Evolutionary conservation across 2,329 filamentous ascomycete species (phyloP).

Genomic region (Xylaria sp.): DNA sequence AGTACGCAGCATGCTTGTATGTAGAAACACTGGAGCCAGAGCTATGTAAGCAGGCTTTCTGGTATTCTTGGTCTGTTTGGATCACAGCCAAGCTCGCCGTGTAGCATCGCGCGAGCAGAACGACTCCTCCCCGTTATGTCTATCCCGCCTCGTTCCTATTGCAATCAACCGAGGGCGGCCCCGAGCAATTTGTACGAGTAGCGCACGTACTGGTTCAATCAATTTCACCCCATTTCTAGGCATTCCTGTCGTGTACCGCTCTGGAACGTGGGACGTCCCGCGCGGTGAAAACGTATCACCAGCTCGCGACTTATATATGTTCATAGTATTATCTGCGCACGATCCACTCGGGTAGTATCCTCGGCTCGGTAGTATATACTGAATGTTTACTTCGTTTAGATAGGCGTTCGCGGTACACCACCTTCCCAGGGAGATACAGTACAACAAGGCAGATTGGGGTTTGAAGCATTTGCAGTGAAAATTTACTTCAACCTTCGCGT

Average conservation of each 20-base stretch:
- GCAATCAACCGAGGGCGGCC: neutral
- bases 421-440: too few species aligned
- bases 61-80: neutral
- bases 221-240: neutral
- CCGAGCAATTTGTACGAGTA: neutral
- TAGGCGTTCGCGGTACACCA: too few species aligned
- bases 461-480: neutral
- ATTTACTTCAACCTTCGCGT: conserved; percentile 13
- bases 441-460: neutral
- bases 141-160: neutral
- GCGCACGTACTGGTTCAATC: neutral
- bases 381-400: too few species aligned
- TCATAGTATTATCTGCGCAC: too few species aligned
- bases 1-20: neutral
- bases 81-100: conserved; percentile 16
- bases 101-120: neutral
- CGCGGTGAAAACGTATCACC: neutral
- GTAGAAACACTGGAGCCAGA: neutral
- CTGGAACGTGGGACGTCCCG: conserved; percentile 1
- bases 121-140: neutral
- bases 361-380: too few species aligned
- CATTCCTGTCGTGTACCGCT: neutral
- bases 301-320: neutral
- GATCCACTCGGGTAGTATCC: too few species aligned
- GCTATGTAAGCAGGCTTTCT: conserved; percentile 10